Percentiles rank a stretch among this genome's conserved stretches.
Conservation (phyloP, 176 grass and related monocot species). For the Hordeum marinum region DNA sequence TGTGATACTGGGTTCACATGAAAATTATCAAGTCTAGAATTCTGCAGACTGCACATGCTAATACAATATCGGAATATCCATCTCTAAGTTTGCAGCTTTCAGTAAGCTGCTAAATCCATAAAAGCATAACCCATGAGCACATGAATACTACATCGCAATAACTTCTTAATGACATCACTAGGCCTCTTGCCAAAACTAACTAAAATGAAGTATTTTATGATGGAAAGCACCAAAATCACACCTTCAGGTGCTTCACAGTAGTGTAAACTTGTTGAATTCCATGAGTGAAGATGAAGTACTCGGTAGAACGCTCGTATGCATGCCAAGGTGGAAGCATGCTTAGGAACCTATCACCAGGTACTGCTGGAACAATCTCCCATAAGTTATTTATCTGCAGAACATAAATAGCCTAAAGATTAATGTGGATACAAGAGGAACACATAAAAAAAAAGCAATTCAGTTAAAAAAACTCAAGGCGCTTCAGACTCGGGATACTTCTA, state of each 20-base stretch:
- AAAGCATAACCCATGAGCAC: neutral
- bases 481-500: slow-evolving; percentile 13
- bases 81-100: slow-evolving; percentile 13
- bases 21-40: neutral
- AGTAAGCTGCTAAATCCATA: slow-evolving; percentile 5
- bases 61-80: neutral
- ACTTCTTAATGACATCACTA: neutral
- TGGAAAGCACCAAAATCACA: slow-evolving; percentile 11
- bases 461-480: neutral
- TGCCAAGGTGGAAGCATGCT: slow-evolving; percentile 99
- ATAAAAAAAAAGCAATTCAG: neutral
- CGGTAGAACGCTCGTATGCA: slow-evolving; percentile 77
- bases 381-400: slow-evolving; percentile 75
- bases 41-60: neutral
- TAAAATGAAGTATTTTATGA: slow-evolving; percentile 4
- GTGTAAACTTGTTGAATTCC: slow-evolving; percentile 96
- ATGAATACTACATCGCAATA: neutral
- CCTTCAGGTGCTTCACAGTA: slow-evolving; percentile 79
- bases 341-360: slow-evolving; percentile 79
- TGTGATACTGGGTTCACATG: neutral
- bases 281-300: slow-evolving; percentile 88
- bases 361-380: slow-evolving; percentile 81
- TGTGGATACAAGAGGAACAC: neutral
- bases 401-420: slow-evolving; percentile 3
- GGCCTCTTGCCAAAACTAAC: neutral